Evolutionary conservation across 495 filamentous ascomycete species (phyloP).

Genomic region (Xylaria scruposa): DNA sequence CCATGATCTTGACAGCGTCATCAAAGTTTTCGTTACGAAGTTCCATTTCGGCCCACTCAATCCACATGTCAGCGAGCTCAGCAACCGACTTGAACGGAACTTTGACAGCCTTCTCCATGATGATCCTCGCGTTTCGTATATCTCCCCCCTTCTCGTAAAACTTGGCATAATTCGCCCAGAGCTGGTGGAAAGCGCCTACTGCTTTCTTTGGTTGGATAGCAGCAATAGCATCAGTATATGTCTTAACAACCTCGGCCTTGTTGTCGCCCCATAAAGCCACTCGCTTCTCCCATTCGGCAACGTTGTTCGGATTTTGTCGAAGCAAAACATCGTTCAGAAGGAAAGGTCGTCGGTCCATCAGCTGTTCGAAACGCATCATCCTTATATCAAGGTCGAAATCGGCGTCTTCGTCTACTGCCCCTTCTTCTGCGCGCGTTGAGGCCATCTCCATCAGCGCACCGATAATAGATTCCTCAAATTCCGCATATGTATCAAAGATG

Average conservation of each 20-base stretch:
- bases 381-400: slow-evolving; percentile 97
- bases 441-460: slow-evolving; percentile 88
- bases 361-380: slow-evolving; percentile 96
- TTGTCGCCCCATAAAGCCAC: slow-evolving; percentile 96
- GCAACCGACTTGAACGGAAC: slow-evolving; percentile 95
- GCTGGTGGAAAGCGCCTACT: slow-evolving; percentile 88
- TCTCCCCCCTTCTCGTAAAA: slow-evolving; percentile 94
- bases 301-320: slow-evolving; percentile 95
- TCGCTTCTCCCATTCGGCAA: slow-evolving; percentile 96
- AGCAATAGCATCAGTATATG: slow-evolving; percentile 92
- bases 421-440: slow-evolving; percentile 80
- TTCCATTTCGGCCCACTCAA: slow-evolving; percentile 98
- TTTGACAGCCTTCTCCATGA: slow-evolving; percentile 97
- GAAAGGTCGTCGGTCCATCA: slow-evolving; percentile 98
- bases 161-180: slow-evolving; percentile 98
- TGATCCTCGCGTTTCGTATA: slow-evolving; percentile 81
- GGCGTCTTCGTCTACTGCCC: slow-evolving; percentile 79
- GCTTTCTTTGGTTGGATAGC: slow-evolving; percentile 95
- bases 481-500: slow-evolving; percentile 93
- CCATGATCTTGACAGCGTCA: slow-evolving; percentile 92
- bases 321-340: slow-evolving; percentile 95
- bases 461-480: slow-evolving; percentile 97
- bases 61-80: slow-evolving; percentile 97
- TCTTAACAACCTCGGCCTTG: slow-evolving; percentile 87
- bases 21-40: slow-evolving; percentile 96